Evolutionary conservation across 179 eudicot species (phyloP), one percentile per base, ranked within the genome.

Genomic region (Vitellaria paradoxa): DNA sequence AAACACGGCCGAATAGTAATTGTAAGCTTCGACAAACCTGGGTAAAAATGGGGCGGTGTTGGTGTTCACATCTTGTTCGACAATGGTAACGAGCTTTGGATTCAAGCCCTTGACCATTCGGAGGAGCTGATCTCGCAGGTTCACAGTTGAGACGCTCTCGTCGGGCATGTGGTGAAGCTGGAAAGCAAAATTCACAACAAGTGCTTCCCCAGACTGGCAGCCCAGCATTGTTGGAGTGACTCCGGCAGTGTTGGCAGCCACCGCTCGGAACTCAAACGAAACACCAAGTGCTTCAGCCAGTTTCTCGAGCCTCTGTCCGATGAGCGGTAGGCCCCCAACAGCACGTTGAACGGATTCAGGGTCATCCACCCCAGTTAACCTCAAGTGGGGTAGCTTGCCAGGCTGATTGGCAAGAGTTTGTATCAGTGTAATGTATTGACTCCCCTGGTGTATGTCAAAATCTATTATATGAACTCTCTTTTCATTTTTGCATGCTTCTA

Each of bases 161-260:
- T 96, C 99, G 0, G 98, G 99, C 92, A 96, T 83, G 88, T 96
- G 97, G 85, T 96, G 97, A 37, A 96, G 99, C 80, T 89, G 93
- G 84, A 91, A 96, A 4, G 98, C 97, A 53, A 93, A 93, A 82
- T 96, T 96, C 65, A 93, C 96, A 0, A 93, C 74, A 1, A 96
- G 76, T 5, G 99, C 87, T 82, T 93, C 97, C 10, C 86, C 90
- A 1, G 79, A 75, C 80, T 55, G 74, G 75, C 86, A 81, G 50
- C 78, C 78, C 67, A 96, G 83, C 85, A 86, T 87, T 9, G 76
- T 80, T 0, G 90, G 97, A 12, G 85, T 83, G 13, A 96, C 85
- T 17, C 82, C 78, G 3, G 89, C 86, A 12, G 92, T 86, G 5
- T 87, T 85, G 18, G 97, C 68, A 9, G 91, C 88, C 65, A 96